These are phyloP conservation scores for Mycena pura DNA, from an alignment of 768 basidiomycete species.

Conservation along the genomic window DNA sequence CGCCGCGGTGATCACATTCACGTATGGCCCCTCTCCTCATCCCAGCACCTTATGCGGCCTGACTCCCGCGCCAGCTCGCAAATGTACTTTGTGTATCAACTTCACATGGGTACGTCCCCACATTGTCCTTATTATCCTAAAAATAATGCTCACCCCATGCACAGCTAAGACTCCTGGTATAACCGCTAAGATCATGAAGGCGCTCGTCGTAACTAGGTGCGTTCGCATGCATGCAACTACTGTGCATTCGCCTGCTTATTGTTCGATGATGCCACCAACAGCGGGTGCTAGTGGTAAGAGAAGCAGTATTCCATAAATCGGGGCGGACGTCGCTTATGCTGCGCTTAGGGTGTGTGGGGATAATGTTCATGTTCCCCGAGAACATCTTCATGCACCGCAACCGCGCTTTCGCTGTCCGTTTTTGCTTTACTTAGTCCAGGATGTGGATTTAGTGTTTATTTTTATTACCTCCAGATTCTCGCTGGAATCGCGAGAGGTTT, in stretches of 20 bases:
- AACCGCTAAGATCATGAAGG: no score
- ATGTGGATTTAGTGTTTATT: background rate
- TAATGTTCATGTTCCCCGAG: conserved; percentile 18
- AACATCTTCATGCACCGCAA: conserved; percentile 14
- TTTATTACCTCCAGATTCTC: conserved; percentile 40
- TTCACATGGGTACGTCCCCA: conserved; percentile 39
- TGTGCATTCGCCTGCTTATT: no score
- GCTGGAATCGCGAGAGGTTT: conserved; percentile 53
- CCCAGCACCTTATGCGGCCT: background rate
- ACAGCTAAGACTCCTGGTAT: no score
- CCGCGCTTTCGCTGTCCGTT: conserved; percentile 26
- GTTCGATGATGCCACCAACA: no score
- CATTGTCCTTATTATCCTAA: background rate
- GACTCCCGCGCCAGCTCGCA: conserved; percentile 43
- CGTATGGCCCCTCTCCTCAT: conserved; percentile 32
- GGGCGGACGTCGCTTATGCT: background rate
- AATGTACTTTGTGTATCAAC: conserved; percentile 49
- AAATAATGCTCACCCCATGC: no score
- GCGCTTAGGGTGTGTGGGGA: conserved; percentile 1
- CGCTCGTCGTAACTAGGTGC: no score
- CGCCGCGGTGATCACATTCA: conserved; percentile 49
- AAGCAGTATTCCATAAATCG: no score
- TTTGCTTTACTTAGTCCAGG: no score
- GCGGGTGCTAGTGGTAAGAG: background rate
- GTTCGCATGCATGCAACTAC: no score